Evolutionary conservation across 805 yeast genomes (phyloP).

Genomic region (Candida sonorensis): DNA sequence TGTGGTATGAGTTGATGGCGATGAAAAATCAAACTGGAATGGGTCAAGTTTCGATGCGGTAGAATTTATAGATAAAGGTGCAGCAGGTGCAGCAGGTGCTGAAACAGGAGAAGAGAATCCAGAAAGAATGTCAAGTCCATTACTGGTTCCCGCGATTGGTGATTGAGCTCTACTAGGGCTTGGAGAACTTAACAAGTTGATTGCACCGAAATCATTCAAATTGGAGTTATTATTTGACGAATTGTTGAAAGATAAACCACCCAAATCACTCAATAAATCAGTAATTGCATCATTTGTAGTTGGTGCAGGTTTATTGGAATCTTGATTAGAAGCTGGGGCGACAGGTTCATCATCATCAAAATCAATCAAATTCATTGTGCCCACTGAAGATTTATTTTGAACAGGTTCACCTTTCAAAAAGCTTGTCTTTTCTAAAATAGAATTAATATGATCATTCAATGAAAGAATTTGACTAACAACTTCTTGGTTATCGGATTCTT

Average conservation of each 20-base stretch:
- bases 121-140: conserved; percentile 5
- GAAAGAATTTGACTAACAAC: conserved; percentile 56
- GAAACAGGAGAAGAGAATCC: conserved; percentile 10
- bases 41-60: conserved; percentile 25
- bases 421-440: conserved; percentile 59
- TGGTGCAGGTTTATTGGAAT: conserved; percentile 5
- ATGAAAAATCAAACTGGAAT: conserved; percentile 27
- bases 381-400: conserved; percentile 21
- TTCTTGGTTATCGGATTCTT: conserved; percentile 65
- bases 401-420: conserved; percentile 56
- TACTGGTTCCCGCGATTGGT: conserved; percentile 10
- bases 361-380: conserved; percentile 52
- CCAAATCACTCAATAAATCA: conserved; percentile 69
- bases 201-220: conserved; percentile 22
- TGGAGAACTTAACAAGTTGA: conserved; percentile 26
- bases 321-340: conserved; percentile 10
- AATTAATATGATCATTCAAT: conserved; percentile 71
- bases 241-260: conserved; percentile 52
- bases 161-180: conserved; percentile 13
- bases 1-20: conserved; percentile 4
- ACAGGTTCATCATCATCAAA: conserved; percentile 54
- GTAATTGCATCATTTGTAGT: conserved; percentile 38
- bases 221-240: too few relatives aligned
- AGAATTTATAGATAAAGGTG: conserved; percentile 1
- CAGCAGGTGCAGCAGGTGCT: conserved; percentile 3